Base-by-base conservation (phyloP, 495 filamentous ascomycete species). In the Penicillium chermesinum region DNA sequence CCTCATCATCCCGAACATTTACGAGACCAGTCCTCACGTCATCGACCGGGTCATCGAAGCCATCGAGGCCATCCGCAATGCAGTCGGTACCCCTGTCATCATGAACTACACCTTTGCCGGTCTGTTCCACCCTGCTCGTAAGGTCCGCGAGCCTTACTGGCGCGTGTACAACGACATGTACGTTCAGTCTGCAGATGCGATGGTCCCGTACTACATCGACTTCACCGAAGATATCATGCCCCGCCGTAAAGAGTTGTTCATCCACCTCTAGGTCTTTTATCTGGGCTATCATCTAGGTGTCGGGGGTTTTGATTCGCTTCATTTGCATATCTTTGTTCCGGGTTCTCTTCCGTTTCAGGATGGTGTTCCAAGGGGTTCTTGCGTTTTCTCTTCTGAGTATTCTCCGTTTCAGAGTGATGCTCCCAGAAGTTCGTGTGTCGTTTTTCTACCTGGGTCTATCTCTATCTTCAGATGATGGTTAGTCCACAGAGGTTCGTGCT, bases 61-160 rank as follows among this genome's bases (percentile, higher is more conserved):
- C 27, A 91, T 99, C 56, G 91, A 96, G 62, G 93, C 89, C n/a
- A 85, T 97, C 49, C 78, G 94, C 18, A 88, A 95, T 81, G 90
- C 93, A 0, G 84, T 97, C 38, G 93, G 93, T 7, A 86, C 91
- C 0, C 91, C 91, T 1, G 67, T 88, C 18, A 85, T 95, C 30
- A 86, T 97, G 79, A 97, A 97, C 68, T 99, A 99, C 64, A 82
- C 95, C 53, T 96, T 88, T 90, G 91, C 93, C 2, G 94, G 94
- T 13, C 72, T 99, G 39, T 99, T 97, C 78, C 94, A 97, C 59
- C 89, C 93, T 0, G 93, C 93, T 5, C 79, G 94, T 38, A 96
- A 96, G 69, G 93, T 99, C 25, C 77, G 93, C 43, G 79, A 77
- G 45, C 91, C 94, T 19, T 97, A 96, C 66, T 97, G 90, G 89